Conservation (phyloP, 345 rosid genomes). For the Rhodamnia argentea region DNA sequence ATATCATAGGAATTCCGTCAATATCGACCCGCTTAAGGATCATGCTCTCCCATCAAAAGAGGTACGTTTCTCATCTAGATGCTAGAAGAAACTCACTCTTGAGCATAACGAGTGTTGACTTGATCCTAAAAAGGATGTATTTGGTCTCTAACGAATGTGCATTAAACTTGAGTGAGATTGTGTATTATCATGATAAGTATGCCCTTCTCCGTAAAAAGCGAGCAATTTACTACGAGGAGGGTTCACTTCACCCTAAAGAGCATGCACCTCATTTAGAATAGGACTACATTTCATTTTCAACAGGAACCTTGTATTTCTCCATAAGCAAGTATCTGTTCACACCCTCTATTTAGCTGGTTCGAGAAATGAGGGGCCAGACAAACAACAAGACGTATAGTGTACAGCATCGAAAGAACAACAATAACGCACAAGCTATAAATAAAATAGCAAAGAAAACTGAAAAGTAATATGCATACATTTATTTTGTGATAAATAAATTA, state of each 20-base stretch:
- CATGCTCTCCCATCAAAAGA: too few relatives aligned
- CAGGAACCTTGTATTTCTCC: background rate
- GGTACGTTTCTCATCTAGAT: rapidly evolving
- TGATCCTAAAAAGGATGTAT: background rate
- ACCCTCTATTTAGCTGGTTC: background rate
- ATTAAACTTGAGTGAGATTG: too few relatives aligned
- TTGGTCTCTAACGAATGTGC: background rate
- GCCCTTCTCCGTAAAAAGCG: background rate
- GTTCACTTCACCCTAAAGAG: background rate
- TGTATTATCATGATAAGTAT: background rate
- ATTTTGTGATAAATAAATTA: background rate
- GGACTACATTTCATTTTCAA: background rate
- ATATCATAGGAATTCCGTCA: background rate
- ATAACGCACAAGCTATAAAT: too few relatives aligned
- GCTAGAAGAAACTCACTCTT: background rate
- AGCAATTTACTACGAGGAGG: too few relatives aligned
- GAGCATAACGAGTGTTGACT: background rate
- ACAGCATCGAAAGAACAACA: too few relatives aligned
- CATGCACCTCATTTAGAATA: background rate
- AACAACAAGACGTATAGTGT: background rate
- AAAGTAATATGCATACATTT: background rate
- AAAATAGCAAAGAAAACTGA: too few relatives aligned
- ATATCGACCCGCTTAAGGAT: too few relatives aligned
- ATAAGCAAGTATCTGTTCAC: background rate
- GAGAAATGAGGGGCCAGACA: background rate